Evolutionary conservation across 1,284 basidiomycete genomes (phyloP).

Genomic region (Heterobasidion irregulare): DNA sequence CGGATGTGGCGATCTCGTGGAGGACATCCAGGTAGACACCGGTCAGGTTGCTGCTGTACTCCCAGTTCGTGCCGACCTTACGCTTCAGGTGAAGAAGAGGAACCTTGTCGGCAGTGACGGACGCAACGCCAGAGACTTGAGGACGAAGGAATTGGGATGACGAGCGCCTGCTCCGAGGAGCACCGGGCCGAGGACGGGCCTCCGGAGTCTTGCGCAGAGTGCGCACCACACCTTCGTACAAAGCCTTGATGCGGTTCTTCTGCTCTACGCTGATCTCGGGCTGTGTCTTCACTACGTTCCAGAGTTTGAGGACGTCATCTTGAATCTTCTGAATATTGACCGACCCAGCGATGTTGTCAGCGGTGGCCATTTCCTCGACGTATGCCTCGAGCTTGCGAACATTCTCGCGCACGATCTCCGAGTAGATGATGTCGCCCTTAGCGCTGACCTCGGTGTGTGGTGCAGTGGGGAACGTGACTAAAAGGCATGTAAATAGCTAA

Average conservation of each 20-base stretch:
- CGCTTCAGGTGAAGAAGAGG: slow-evolving; percentile 95
- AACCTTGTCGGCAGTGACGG: slow-evolving; percentile 83
- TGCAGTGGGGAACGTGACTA: slow-evolving; percentile 97
- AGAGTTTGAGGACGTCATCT: slow-evolving; percentile 91
- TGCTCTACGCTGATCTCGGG: slow-evolving; percentile 95
- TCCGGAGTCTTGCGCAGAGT: slow-evolving; percentile 66
- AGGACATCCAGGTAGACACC: slow-evolving; percentile 94
- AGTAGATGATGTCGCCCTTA: slow-evolving; percentile 93
- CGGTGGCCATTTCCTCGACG: slow-evolving; percentile 97
- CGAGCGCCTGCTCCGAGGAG: slow-evolving; percentile 70
- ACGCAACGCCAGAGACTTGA: slow-evolving; percentile 67
- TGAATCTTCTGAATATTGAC: slow-evolving; percentile 97
- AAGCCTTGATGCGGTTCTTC: slow-evolving; percentile 94
- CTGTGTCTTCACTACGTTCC: slow-evolving; percentile 95
- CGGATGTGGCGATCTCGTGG: slow-evolving; percentile 96
- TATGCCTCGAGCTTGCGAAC: slow-evolving; percentile 98
- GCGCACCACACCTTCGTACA: slow-evolving; percentile 94
- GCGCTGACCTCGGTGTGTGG: slow-evolving; percentile 90
- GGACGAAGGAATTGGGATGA: slow-evolving; percentile 94
- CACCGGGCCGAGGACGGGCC: slow-evolving; percentile 39
- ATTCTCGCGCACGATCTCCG: slow-evolving; percentile 90
- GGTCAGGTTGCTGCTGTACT: slow-evolving; percentile 95
- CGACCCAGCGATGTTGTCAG: slow-evolving; percentile 73
- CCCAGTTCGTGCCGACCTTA: slow-evolving; percentile 94
- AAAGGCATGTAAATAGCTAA: slow-evolving; percentile 8